A percentile compares a stretch with the other conserved stretches of the same genome.
phyloP scores from a whole-genome alignment of 176 grass and related monocot genomes.

The Saccharum officinarum region DNA sequence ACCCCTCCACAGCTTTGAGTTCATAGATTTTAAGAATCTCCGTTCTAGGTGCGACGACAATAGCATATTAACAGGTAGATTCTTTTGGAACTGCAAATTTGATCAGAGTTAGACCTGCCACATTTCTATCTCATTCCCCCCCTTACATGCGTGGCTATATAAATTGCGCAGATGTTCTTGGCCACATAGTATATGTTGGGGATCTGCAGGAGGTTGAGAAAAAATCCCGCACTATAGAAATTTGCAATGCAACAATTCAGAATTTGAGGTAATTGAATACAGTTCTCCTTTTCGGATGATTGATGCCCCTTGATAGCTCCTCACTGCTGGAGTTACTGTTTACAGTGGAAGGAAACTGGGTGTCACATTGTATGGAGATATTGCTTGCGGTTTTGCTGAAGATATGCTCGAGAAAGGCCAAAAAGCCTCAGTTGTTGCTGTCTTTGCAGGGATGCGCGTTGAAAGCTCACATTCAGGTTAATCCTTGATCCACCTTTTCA shows the following conservation, averaged over 20 bases:
- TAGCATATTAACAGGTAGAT: conserved; percentile 25
- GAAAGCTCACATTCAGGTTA: conserved; percentile 17
- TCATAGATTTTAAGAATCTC: conserved; percentile 22
- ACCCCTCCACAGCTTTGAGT: conserved; percentile 30
- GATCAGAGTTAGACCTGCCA: conserved; percentile 10
- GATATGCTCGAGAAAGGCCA: conserved; percentile 20
- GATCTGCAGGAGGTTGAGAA: not conserved
- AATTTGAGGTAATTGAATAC: conserved; percentile 29
- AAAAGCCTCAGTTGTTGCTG: conserved; percentile 11
- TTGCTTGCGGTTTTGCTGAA: conserved; percentile 2
- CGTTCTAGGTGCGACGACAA: not conserved
- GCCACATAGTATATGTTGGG: conserved; percentile 20
- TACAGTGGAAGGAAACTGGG: not conserved
- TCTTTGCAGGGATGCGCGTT: conserved; percentile 32
- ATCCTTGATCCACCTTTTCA: not conserved
- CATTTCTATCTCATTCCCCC: not conserved
- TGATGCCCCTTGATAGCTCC: not conserved
- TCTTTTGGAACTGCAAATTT: not conserved
- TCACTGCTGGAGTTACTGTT: conserved; percentile 13
- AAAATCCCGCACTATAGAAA: not conserved
- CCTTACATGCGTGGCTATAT: not conserved
- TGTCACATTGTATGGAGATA: conserved; percentile 33
- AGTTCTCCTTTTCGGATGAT: not conserved
- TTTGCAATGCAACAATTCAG: conserved; percentile 25
- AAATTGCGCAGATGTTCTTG: conserved; percentile 21